Percentiles rank a stretch among this genome's conserved stretches.
These are phyloP conservation scores for Chloris gayana DNA, from an alignment of 176 grass and related monocot species.

Conservation along the genomic window DNA sequence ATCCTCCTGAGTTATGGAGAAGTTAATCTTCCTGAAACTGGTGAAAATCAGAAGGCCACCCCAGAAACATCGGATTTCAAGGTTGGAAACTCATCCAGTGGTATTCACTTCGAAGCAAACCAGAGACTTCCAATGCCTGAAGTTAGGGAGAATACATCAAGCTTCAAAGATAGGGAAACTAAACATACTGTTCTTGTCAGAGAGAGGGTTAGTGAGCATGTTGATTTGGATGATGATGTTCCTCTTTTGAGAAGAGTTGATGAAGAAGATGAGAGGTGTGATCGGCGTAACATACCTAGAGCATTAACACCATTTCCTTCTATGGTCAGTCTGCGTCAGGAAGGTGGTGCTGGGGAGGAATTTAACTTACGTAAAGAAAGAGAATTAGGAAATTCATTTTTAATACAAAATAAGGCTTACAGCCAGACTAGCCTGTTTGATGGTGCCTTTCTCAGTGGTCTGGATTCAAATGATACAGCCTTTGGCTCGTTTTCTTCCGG, in stretches of 20 bases:
- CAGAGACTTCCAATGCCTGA: constrained; percentile 39
- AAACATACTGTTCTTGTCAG: constrained; percentile 28
- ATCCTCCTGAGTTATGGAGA: constrained; percentile 74
- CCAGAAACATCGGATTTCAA: constrained; percentile 47
- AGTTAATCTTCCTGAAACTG: constrained; percentile 48
- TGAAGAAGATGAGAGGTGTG: constrained; percentile 45
- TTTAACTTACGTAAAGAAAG: constrained; percentile 24
- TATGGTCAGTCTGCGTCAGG: constrained; percentile 38
- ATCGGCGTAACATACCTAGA: neutral
- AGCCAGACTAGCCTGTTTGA: constrained; percentile 37
- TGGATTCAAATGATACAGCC: constrained; percentile 32
- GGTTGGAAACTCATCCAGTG: constrained; percentile 36
- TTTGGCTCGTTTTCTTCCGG: constrained; percentile 39
- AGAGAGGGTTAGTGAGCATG: constrained; percentile 38
- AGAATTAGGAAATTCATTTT: constrained; percentile 36
- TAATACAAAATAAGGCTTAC: constrained; percentile 30
- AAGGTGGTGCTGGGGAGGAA: neutral
- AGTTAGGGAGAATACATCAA: constrained; percentile 18
- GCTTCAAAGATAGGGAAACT: constrained; percentile 31
- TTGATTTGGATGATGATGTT: constrained; percentile 43
- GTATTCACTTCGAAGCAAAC: constrained; percentile 38
- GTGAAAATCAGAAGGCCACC: constrained; percentile 39
- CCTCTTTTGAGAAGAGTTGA: constrained; percentile 47
- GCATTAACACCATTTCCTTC: constrained; percentile 50
- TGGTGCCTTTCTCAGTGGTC: neutral